phyloP scores from a whole-genome alignment of 352 stramenopile genomes.

The Poterioochromonas sp. region DNA sequence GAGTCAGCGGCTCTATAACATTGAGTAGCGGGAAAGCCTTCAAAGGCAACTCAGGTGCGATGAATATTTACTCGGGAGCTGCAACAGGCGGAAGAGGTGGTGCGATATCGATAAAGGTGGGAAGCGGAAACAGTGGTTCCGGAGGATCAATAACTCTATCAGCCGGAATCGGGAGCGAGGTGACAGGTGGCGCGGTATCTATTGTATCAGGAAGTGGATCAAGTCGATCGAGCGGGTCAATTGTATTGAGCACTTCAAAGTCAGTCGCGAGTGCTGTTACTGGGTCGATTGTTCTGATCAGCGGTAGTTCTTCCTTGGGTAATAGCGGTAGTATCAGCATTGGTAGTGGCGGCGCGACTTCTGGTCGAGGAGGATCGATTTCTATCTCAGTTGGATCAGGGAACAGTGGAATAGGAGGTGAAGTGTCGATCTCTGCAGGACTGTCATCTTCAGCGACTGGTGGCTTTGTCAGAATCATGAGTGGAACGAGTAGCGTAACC shows the following conservation, averaged over 20 bases:
- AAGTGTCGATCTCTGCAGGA: conserved; percentile 62
- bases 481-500: conserved; percentile 32
- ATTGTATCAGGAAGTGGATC: conserved; percentile 55
- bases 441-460: background rate
- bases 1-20: background rate
- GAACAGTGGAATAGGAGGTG: conserved; percentile 62
- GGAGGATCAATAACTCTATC: conserved; percentile 36
- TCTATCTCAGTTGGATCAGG: no score
- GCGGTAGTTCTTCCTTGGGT: no score
- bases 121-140: conserved; percentile 58
- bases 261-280: no score
- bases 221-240: conserved; percentile 53
- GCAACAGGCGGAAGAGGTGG: conserved; percentile 45
- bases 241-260: conserved; percentile 52
- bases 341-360: no score
- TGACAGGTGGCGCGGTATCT: conserved; percentile 56
- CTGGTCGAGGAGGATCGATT: no score
- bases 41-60: conserved; percentile 43
- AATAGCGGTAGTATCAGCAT: no score
- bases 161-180: conserved; percentile 46
- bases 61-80: conserved; percentile 48
- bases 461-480: background rate
- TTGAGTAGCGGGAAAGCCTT: background rate
- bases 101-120: conserved; percentile 48
- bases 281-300: no score